Percentiles rank a stretch among this genome's conserved stretches.
These are phyloP conservation scores for Allium sativum DNA, from an alignment of 106 monocot genomes.

Conservation along the genomic window DNA sequence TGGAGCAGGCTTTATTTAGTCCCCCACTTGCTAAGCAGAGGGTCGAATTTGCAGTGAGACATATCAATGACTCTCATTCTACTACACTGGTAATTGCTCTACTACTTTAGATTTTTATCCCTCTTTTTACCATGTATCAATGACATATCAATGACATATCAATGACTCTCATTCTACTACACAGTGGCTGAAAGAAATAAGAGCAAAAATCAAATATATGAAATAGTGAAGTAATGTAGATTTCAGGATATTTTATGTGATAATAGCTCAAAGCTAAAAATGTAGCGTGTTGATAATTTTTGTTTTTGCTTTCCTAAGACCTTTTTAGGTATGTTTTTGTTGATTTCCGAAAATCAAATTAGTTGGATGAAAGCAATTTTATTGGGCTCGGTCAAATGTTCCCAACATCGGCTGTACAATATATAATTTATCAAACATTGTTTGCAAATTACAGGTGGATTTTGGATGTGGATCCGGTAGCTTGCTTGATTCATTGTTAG, in stretches of 20 bases:
- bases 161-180: no score
- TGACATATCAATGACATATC: no score
- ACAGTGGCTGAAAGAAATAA: no score
- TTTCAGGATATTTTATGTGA: no score
- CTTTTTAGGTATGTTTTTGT: not conserved
- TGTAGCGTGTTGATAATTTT: not conserved
- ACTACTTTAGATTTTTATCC: no score
- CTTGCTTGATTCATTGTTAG: constrained; percentile 70
- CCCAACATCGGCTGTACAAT: no score
- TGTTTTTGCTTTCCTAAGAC: not conserved
- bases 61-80: constrained; percentile 60
- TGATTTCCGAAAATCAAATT: not conserved
- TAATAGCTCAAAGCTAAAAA: not conserved
- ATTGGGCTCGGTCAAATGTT: not conserved
- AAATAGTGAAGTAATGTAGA: no score
- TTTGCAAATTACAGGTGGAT: constrained; percentile 54
- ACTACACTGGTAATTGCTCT: constrained; percentile 41
- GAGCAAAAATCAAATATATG: no score
- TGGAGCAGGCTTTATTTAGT: constrained; percentile 85
- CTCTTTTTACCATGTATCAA: not conserved
- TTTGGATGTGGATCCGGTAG: constrained; percentile 99
- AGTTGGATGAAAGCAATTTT: not conserved
- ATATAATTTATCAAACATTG: not conserved
- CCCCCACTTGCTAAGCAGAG: constrained; percentile 92
- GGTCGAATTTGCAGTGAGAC: constrained; percentile 73